Evolutionary conservation across 331 rosid genomes (phyloP), one percentile per base, ranked within the genome.

Genomic region (Prunus yedoensis): DNA sequence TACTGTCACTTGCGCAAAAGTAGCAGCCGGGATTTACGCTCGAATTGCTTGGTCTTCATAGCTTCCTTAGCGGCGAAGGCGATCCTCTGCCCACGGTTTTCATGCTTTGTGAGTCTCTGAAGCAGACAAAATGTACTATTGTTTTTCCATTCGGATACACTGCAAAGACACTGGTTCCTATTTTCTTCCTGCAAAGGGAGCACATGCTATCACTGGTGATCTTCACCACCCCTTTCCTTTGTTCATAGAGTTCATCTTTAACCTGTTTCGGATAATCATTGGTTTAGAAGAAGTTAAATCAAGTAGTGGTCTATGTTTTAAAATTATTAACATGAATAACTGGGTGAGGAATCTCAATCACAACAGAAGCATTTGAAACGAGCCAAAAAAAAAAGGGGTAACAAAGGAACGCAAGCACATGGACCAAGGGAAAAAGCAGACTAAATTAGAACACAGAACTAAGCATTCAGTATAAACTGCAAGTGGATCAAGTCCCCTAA

Each of bases 91-190:
- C 80, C 79, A 89, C 89, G 4, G 90, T 95, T 91, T 88, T 95
- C 94, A 92, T 95, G 74, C 77, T 92, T 75, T 95, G 98, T 14
- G 97, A 95, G 84, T 90, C 98, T 78, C 90, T 89, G 69, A 95
- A 92, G 87, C 99, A 95, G 68, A 90, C 97, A 6, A 95, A 95
- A 83, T 95, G 98, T 70, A 95, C 97, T 0, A 95, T 86, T 68
- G 98, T 95, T 83, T 86, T 92, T 77, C 97, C 98, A 12, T 89
- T 95, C 9, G 98, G 98, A 80, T 89, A 91, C 67, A 92, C 94
- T 0, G 98, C 99, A 69, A 95, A 95, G 52, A 92, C 98, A 68
- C 99, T 95, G 0, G 94, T 88, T 70, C 99, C 99, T 71, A 95
- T 81, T 82, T 95, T 95, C 91, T 95, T 95, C 77, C 84, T 87